Evolutionary conservation across 768 basidiomycete genomes (phyloP), one percentile per base, ranked within the genome.

Genomic region (Lactifluus volemus): DNA sequence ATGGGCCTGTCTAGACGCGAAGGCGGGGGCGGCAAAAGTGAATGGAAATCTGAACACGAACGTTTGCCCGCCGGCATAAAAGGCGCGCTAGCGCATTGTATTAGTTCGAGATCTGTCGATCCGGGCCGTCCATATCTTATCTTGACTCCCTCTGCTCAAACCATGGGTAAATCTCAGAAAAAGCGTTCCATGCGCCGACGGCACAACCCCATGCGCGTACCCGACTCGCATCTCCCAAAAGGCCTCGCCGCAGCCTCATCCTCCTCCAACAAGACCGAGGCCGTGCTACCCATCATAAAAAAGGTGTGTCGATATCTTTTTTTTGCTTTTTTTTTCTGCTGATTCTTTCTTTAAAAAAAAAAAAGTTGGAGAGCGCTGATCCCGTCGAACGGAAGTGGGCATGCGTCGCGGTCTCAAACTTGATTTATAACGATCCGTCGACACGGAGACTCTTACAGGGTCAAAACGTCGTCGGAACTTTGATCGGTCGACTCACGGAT

Each of bases 91-190:
- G 34, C 34, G 34, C 10, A 36, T 36, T 6, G 10, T 10, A 36
- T 10, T 36, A 36, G 25, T 25, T 25, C 25, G 25, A 25, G 25
- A 25, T 25, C 25, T 25, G 25, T 25, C 34, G 34, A 10, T 6
- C 34, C 34, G 34, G 34, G 7, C 10, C 34, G 34, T 36, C 34
- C 34, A 36, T 36, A 36, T 36, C 38, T 38, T 38, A 38, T 38
- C 38, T 38, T 38, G 38, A 11, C 12, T 9, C 38, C 8, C 34
- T 45, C 10, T 45, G n/a, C n/a, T 15, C 19, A 14, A 32, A 14
- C 42, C 32, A 98, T 98, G 94, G 94, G 92, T 67, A 97, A 96
- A 74, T 84, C 90, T 44, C 92, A 95, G 70, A 96, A 95, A 76
- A 92, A 92, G 70, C 81, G 83, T 59, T 70, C 81, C 9, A 85